Conservation (phyloP, 202 grass and related monocot species). For the Panicum virgatum region DNA sequence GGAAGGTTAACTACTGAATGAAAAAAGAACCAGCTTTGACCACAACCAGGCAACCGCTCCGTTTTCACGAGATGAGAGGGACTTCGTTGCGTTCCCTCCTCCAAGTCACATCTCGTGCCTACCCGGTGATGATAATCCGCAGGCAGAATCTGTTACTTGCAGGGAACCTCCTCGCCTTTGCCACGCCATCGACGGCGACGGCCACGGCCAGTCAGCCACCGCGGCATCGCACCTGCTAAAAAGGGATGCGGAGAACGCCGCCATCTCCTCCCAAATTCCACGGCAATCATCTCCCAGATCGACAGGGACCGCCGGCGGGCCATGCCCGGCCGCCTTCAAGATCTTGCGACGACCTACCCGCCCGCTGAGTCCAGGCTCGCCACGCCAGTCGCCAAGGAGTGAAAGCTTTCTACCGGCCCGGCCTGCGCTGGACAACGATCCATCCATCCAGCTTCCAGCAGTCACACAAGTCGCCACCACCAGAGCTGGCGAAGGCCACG, state of each 20-base stretch:
- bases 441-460: background rate
- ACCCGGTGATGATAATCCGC: background rate
- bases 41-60: background rate
- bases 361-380: too few species aligned
- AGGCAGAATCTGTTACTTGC: conserved; percentile 21
- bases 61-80: background rate
- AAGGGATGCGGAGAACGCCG: background rate
- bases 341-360: background rate
- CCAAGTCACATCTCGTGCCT: background rate
- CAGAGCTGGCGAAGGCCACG: background rate
- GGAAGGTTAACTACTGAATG: background rate
- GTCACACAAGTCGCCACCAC: conserved; percentile 6
- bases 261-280: background rate
- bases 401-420: background rate
- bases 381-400: background rate
- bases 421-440: background rate
- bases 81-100: background rate
- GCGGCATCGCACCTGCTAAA: background rate
- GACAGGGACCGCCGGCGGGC: background rate
- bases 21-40: background rate
- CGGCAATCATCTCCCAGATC: background rate
- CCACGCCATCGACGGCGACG: background rate
- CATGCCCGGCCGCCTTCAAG: background rate
- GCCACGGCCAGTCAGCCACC: background rate
- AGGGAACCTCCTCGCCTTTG: conserved; percentile 10